Base-by-base conservation (phyloP, 1,139 yeast species). In the Saccharomyces hybrid region DNA sequence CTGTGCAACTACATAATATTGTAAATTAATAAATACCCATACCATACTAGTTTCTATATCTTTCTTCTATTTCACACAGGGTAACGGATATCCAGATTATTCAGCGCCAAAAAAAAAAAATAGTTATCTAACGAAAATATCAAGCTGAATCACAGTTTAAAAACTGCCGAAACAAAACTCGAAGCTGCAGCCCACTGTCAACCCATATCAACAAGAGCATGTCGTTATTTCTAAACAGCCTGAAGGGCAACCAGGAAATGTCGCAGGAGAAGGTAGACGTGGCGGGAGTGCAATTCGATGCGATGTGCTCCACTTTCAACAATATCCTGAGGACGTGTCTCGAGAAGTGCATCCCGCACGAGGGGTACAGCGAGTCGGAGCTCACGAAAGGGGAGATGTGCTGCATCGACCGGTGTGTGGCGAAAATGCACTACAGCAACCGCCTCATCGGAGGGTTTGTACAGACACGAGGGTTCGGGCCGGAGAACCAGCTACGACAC, bases 341-440 rank as follows among this genome's bases (percentile, higher is more conserved):
- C 52, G 65, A 71, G 55, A 90, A 90, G 70, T 90, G 98, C 70
- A 78, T 90, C 49, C 84, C 84, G 7, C 78, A 72, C 55, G 83
- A 81, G 42, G 78, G 77, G 54, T 90, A 86, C 70, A 90, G 89
- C 20, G 97, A 90, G 65, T 78, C 81, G 14, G 97, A 90, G 38
- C 73, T 88, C 54, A 80, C 81, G 57, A 87, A 88, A 61, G 96
- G 95, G 28, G 96, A 88, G 67, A 72, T 75, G 60, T 77, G 80
- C 52, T 88, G 96, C 67, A 72, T 85, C 3, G 95, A 88, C 69
- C 73, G 96, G 57, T 88, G 96, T 72, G 90, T 86, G 46, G 71
- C 81, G 54, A 88, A 88, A 70, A 86, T 83, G 67, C 83, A 86
- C 73, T 76, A 75, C 63, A 82, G 86, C 48, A 87, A 87, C 67